Evolutionary conservation across 768 basidiomycete species (phyloP).

Genomic region (Harrya chromipes): DNA sequence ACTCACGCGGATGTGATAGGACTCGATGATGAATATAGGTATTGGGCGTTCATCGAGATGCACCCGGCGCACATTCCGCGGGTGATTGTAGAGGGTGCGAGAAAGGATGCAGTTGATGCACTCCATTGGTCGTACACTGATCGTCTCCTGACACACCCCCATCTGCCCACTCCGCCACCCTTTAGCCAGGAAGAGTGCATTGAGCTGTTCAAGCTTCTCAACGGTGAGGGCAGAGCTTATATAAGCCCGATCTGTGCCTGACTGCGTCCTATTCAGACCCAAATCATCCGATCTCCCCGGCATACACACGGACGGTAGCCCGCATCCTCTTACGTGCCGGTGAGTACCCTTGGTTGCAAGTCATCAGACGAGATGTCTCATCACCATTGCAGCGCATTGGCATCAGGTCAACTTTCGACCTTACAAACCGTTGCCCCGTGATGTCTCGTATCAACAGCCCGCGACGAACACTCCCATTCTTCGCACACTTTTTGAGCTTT

Average conservation of each 20-base stretch:
- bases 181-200: constrained; percentile 78
- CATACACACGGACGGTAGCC: constrained; percentile 63
- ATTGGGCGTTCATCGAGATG: constrained; percentile 77
- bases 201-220: constrained; percentile 62
- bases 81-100: constrained; percentile 52
- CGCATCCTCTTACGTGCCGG: constrained; percentile 68
- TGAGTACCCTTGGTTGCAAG: constrained; percentile 32
- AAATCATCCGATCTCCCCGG: constrained; percentile 28
- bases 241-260: neutral
- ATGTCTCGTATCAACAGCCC: constrained; percentile 35
- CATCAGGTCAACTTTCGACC: constrained; percentile 69
- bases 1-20: constrained; percentile 37
- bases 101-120: constrained; percentile 67
- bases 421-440: constrained; percentile 60
- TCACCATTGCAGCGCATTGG: constrained; percentile 49
- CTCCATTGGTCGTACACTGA: constrained; percentile 84
- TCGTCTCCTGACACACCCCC: constrained; percentile 61
- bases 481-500: constrained; percentile 52
- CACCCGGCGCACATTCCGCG: constrained; percentile 67
- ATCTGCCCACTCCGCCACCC: constrained; percentile 51
- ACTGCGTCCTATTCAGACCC: constrained; percentile 12
- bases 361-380: neutral
- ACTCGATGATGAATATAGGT: constrained; percentile 72
- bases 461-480: constrained; percentile 37
- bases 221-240: constrained; percentile 19